Percentiles rank a stretch among this genome's conserved stretches.
Conservation (phyloP, 148 eudicot genomes). For the Dysphania ambrosioides region DNA sequence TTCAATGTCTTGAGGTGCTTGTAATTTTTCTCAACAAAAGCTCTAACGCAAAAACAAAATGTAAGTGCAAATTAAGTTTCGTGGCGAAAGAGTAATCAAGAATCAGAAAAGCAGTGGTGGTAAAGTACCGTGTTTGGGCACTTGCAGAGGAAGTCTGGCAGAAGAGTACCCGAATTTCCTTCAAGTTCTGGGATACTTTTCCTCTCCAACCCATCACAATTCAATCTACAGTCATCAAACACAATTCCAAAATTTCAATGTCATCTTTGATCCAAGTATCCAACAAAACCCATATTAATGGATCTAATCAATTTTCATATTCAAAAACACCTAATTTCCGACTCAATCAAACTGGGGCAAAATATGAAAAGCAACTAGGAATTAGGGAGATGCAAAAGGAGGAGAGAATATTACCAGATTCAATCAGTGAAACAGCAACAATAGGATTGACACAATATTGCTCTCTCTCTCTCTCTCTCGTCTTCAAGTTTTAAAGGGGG, state of each 20-base stretch:
- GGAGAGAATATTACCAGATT: too few relatives aligned
- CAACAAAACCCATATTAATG: not conserved
- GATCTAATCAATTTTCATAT: too few relatives aligned
- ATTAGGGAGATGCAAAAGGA: too few relatives aligned
- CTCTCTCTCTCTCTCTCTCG: too few relatives aligned
- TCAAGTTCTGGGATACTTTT: constrained; percentile 62
- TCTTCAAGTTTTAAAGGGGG: too few relatives aligned
- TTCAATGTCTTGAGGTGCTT: constrained; percentile 80
- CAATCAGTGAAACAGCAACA: too few relatives aligned
- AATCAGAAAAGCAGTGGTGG: not conserved
- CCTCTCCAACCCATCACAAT: constrained; percentile 72
- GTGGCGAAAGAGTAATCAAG: not conserved
- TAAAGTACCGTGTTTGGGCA: constrained; percentile 62
- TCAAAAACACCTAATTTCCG: too few relatives aligned
- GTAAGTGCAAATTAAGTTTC: not conserved
- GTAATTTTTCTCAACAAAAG: constrained; percentile 81
- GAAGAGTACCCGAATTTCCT: constrained; percentile 83
- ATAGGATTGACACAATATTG: too few relatives aligned
- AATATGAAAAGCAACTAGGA: too few relatives aligned
- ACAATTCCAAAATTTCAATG: not conserved
- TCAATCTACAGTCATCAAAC: constrained; percentile 1
- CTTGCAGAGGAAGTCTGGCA: constrained; percentile 83
- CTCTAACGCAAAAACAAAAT: constrained; percentile 35
- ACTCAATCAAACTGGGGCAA: too few relatives aligned
- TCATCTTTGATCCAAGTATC: not conserved